These are phyloP conservation scores for Benincasa hispida DNA, from an alignment of 306 rosid genomes.

Conservation along the genomic window DNA sequence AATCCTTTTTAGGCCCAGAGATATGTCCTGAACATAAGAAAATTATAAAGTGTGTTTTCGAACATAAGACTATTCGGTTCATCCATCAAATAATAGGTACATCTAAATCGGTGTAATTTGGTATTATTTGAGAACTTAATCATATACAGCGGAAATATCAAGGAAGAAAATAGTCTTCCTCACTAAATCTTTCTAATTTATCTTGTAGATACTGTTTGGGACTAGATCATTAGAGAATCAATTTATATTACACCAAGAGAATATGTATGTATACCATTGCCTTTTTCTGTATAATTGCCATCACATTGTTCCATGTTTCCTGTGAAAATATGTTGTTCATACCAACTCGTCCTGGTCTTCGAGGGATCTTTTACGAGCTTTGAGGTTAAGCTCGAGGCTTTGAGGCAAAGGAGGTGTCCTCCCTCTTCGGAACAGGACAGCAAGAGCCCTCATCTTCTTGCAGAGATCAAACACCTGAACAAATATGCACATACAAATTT, in stretches of 20 bases:
- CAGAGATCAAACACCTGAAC: slow-evolving; percentile 79
- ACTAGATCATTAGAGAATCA: not conserved
- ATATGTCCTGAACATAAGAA: not conserved
- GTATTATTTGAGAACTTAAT: not conserved
- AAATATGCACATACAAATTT: slow-evolving; percentile 1
- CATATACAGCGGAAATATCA: not conserved
- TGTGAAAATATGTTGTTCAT: slow-evolving; percentile 11
- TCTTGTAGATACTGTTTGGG: not conserved
- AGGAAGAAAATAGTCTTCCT: not conserved
- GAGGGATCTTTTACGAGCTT: slow-evolving; percentile 74
- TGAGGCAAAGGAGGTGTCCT: slow-evolving; percentile 88
- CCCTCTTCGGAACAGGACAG: slow-evolving; percentile 90
- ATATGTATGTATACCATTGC: not conserved
- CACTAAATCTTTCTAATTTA: slow-evolving; percentile 1
- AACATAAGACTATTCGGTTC: too few relatives aligned
- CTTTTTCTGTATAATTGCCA: not conserved
- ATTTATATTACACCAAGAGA: not conserved
- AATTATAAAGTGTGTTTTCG: not conserved
- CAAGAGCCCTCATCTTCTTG: slow-evolving; percentile 83
- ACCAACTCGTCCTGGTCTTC: slow-evolving; percentile 73
- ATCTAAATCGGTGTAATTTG: not conserved
- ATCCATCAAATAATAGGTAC: not conserved
- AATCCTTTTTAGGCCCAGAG: not conserved
- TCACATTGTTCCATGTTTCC: not conserved
- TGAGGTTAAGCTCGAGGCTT: slow-evolving; percentile 66